Evolutionary conservation across 2,329 filamentous ascomycete species (phyloP).

Genomic region (Herpotrichia juniperi): DNA sequence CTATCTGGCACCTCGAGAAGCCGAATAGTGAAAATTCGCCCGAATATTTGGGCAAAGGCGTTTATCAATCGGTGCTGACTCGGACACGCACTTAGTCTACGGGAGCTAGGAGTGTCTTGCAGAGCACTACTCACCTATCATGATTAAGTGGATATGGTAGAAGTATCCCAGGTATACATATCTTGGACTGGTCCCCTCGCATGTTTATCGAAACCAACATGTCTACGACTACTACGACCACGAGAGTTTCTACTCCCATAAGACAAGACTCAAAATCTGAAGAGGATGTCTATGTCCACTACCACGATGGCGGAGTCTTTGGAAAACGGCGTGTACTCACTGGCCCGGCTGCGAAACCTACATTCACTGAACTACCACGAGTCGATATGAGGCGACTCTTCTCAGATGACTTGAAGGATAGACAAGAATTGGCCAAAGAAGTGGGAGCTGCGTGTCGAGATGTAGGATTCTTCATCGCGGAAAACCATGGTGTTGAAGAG

Average conservation of each 20-base stretch:
- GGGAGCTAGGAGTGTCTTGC: neutral
- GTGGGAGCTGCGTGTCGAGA: constrained; percentile 40
- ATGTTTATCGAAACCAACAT: neutral
- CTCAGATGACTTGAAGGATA: constrained; percentile 28
- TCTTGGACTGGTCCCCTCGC: neutral
- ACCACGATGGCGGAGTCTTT: constrained; percentile 38
- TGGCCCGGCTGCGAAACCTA: constrained; percentile 28
- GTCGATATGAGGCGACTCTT: constrained; percentile 39
- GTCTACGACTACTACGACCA: neutral
- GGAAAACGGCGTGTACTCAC: constrained; percentile 32
- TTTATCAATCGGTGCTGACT: no score
- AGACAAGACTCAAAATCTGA: constrained; percentile 11
- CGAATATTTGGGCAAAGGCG: no score
- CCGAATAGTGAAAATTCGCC: no score
- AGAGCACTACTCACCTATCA: neutral
- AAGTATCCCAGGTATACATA: no score
- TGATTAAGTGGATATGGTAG: no score
- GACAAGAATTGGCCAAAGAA: constrained; percentile 33
- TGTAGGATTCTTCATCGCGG: constrained; percentile 42
- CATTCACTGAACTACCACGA: constrained; percentile 33
- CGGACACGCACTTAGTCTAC: neutral
- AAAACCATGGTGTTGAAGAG: constrained; percentile 38
- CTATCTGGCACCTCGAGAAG: neutral
- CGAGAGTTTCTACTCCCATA: constrained; percentile 10
- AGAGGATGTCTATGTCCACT: constrained; percentile 27